Percentiles rank a stretch among this genome's conserved stretches.
Evolutionary conservation across 2,329 filamentous ascomycete genomes (phyloP).

Genomic region (Blastomyces parvus): DNA sequence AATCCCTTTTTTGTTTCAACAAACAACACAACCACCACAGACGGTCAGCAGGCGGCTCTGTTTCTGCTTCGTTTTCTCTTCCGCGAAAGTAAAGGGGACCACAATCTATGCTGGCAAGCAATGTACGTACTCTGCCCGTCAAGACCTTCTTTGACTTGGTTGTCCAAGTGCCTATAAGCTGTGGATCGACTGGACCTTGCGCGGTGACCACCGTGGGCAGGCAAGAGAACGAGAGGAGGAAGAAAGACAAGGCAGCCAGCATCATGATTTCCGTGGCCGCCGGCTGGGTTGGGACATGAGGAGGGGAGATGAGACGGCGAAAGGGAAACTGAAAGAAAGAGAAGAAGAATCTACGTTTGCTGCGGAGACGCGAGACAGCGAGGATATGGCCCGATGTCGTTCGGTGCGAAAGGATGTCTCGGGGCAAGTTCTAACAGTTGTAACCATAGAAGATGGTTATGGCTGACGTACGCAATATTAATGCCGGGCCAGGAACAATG

Average conservation of each 20-base stretch:
- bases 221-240: constrained; percentile 2
- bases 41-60: not conserved
- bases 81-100: not conserved
- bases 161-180: constrained; percentile 61
- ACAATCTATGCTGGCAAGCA: not conserved
- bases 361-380: not conserved
- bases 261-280: constrained; percentile 1
- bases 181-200: constrained; percentile 34
- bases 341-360: not conserved
- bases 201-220: constrained; percentile 21
- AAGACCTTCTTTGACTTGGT: constrained; percentile 60
- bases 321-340: not conserved
- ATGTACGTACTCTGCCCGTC: constrained; percentile 55
- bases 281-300: not conserved
- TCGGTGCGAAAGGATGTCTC: not conserved
- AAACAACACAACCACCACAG: constrained; percentile 10
- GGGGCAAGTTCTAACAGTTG: not conserved
- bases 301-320: not conserved
- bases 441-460: no score
- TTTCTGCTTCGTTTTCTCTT: not conserved
- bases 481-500: not conserved
- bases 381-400: not conserved
- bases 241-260: constrained; percentile 8
- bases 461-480: not conserved
- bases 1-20: constrained; percentile 45